Evolutionary conservation across 2,329 filamentous ascomycete species (phyloP).

Genomic region (Epichloe sibirici): DNA sequence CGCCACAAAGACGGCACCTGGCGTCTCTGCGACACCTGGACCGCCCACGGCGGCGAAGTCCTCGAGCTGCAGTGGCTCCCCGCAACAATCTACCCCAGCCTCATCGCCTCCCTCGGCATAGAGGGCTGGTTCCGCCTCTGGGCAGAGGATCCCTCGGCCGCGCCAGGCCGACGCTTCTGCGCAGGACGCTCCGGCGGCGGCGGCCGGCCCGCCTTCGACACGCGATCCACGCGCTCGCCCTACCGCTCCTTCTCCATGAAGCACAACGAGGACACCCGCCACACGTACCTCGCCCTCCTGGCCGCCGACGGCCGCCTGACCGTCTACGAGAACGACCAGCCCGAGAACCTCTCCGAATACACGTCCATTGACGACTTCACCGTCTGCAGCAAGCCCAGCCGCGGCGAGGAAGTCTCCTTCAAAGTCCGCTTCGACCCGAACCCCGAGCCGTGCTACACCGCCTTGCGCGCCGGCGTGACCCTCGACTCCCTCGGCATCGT

Average conservation of each 20-base stretch:
- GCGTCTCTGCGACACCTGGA: constrained; percentile 77
- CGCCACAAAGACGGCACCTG: constrained; percentile 66
- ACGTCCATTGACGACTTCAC: constrained; percentile 62
- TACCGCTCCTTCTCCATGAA: constrained; percentile 81
- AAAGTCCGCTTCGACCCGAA: constrained; percentile 82
- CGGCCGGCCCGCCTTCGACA: constrained; percentile 42
- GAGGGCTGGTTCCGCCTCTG: constrained; percentile 87
- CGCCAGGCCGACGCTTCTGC: constrained; percentile 72
- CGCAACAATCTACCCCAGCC: constrained; percentile 72
- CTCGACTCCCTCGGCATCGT: constrained; percentile 69
- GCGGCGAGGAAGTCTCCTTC: constrained; percentile 81
- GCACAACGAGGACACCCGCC: constrained; percentile 62
- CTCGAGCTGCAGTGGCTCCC: constrained; percentile 93
- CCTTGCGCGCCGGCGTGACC: constrained; percentile 69
- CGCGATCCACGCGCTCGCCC: constrained; percentile 42
- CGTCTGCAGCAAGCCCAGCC: constrained; percentile 55
- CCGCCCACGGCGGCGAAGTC: constrained; percentile 81
- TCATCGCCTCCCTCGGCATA: constrained; percentile 77
- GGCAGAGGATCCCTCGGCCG: constrained; percentile 77
- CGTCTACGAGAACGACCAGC: constrained; percentile 75
- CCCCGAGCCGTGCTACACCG: constrained; percentile 64
- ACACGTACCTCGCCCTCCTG: constrained; percentile 77
- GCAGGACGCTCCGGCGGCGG: constrained; percentile 34
- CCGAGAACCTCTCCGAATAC: constrained; percentile 71
- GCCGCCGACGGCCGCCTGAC: constrained; percentile 70